These are phyloP conservation scores for Tulasnella sp. DNA, from an alignment of 768 basidiomycete genomes.

Conservation along the genomic window DNA sequence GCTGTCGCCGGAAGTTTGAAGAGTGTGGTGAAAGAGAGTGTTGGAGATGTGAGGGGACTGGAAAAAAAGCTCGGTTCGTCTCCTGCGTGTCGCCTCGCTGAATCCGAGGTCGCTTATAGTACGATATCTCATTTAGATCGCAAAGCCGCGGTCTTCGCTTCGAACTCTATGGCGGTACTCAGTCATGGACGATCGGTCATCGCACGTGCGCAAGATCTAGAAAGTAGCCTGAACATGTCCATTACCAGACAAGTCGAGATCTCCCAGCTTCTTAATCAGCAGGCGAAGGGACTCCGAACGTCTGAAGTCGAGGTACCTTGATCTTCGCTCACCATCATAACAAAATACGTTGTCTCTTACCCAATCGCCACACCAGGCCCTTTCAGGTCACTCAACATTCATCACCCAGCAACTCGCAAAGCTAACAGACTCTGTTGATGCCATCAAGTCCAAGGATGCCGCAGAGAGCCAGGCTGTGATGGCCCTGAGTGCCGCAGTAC, in stretches of 20 bases:
- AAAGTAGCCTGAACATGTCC: conserved; percentile 50
- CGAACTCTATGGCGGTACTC: conserved; percentile 55
- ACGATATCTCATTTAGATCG: conserved; percentile 46
- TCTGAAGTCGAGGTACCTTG: conserved; percentile 41
- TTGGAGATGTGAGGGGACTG: conserved; percentile 56
- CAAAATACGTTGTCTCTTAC: too few species aligned
- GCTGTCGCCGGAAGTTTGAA: conserved; percentile 61
- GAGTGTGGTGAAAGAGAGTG: conserved; percentile 50
- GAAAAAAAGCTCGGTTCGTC: conserved; percentile 74
- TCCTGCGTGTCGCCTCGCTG: neutral
- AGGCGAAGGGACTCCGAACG: conserved; percentile 44
- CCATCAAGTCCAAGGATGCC: conserved; percentile 46
- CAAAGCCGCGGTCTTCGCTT: conserved; percentile 47
- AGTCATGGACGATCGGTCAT: conserved; percentile 50
- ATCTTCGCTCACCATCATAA: neutral
- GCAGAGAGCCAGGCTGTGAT: conserved; percentile 42
- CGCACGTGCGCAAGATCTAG: conserved; percentile 41
- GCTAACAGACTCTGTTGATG: conserved; percentile 39
- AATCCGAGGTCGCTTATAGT: neutral
- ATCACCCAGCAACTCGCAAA: conserved; percentile 48
- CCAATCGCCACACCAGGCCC: conserved; percentile 11
- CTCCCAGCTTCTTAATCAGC: conserved; percentile 41
- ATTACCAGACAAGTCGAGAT: conserved; percentile 44
- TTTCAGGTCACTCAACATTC: conserved; percentile 35
- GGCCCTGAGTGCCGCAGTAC: conserved; percentile 38